These are phyloP conservation scores for Brassica nigra DNA, from an alignment of 345 rosid genomes.

Conservation along the genomic window DNA sequence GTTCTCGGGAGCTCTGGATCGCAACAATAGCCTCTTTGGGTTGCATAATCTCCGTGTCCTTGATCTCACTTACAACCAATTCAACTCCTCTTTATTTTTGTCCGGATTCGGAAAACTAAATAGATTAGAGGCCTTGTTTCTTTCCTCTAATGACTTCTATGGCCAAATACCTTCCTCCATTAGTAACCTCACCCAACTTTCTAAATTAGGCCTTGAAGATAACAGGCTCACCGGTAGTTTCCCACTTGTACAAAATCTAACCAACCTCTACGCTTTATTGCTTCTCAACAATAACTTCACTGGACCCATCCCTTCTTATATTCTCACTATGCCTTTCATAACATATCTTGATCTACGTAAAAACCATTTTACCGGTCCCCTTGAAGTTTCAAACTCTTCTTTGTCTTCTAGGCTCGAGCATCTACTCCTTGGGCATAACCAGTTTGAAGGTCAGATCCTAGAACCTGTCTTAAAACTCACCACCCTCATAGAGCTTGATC, in stretches of 20 bases:
- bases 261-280: accelerated
- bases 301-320: constrained; percentile 10
- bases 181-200: constrained; percentile 3
- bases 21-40: constrained; percentile 1
- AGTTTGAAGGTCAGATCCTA: background rate
- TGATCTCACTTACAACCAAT: background rate
- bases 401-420: background rate
- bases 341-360: background rate
- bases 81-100: background rate
- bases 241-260: constrained; percentile 14
- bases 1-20: background rate
- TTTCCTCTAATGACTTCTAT: background rate
- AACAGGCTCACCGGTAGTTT: constrained; percentile 13
- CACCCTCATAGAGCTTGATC: background rate
- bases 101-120: constrained; percentile 1
- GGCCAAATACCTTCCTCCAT: constrained; percentile 20
- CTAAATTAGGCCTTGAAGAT: accelerated
- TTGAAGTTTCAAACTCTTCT: background rate
- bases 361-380: background rate
- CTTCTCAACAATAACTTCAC: background rate
- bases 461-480: background rate
- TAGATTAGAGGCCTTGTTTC: background rate
- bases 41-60: background rate
- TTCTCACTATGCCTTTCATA: background rate
- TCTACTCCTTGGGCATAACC: background rate